Percentiles rank a stretch among this genome's conserved stretches.
These are phyloP conservation scores for Cladosporium sp. DNA, from an alignment of 2,329 filamentous ascomycete species.

Conservation along the genomic window DNA sequence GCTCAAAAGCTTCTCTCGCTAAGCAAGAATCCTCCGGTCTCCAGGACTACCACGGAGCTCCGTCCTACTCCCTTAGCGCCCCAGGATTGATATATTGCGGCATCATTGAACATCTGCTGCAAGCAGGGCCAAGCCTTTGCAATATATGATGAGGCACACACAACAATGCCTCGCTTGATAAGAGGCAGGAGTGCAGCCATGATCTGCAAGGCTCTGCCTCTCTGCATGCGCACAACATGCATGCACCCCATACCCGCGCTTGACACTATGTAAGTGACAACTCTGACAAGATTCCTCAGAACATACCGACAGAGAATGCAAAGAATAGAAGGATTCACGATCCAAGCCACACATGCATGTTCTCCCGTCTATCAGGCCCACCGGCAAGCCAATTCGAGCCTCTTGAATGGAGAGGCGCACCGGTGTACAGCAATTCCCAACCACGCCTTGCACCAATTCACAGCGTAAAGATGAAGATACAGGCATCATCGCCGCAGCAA, in stretches of 20 bases:
- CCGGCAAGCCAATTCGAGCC: no score
- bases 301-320: no score
- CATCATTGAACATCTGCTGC: background rate
- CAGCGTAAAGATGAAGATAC: no score
- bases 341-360: no score
- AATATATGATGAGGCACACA: slow-evolving; percentile 3
- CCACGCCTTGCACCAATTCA: background rate
- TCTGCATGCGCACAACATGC: background rate
- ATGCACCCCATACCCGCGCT: background rate
- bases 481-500: background rate
- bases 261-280: no score
- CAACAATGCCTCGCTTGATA: background rate
- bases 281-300: no score
- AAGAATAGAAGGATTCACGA: no score
- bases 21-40: background rate
- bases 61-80: background rate
- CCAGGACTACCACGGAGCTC: no score
- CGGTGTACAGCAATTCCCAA: background rate
- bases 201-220: background rate
- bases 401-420: no score
- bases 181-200: no score
- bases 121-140: slow-evolving; percentile 1
- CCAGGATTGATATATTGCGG: background rate
- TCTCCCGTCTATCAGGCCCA: no score
- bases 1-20: background rate